Conservation (phyloP, 2,329 filamentous ascomycete species). For the Diplodia intermedia region DNA sequence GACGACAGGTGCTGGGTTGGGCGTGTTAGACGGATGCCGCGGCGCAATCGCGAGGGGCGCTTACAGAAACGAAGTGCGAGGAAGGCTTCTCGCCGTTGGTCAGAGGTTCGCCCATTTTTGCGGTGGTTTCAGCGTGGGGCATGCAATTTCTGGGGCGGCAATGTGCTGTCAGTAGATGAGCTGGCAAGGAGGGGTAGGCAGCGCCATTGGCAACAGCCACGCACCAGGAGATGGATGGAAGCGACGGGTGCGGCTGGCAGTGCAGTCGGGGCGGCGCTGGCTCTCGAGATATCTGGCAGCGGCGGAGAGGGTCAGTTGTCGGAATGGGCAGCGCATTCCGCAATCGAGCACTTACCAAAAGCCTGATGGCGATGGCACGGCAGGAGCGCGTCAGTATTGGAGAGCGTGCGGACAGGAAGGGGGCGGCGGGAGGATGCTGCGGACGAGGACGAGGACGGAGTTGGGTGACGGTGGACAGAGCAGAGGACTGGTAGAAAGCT, state of each 20-base stretch:
- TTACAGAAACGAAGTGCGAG: constrained; percentile 50
- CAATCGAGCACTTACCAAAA: constrained; percentile 26
- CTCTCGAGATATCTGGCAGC: constrained; percentile 19
- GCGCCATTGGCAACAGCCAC: neutral
- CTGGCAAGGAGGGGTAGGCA: neutral
- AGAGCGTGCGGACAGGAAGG: neutral
- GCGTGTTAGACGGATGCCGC: constrained; percentile 16
- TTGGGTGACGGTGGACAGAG: constrained; percentile 29
- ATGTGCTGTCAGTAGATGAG: constrained; percentile 18
- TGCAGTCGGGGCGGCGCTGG: neutral
- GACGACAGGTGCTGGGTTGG: constrained; percentile 74
- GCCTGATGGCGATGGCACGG: neutral
- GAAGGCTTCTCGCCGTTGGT: constrained; percentile 51
- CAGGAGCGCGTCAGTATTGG: neutral
- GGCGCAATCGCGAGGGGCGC: constrained; percentile 34
- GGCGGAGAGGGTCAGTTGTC: constrained; percentile 23
- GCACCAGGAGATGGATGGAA: neutral
- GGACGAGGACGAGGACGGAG: neutral
- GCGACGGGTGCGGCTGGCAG: constrained; percentile 6
- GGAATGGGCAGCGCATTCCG: constrained; percentile 28
- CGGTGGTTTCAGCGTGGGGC: constrained; percentile 38
- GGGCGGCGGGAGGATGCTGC: neutral
- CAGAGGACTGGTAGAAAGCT: constrained; percentile 17
- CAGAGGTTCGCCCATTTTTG: constrained; percentile 45
- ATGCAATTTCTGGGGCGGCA: constrained; percentile 17